These are phyloP conservation scores for Polychaeton citri DNA, from an alignment of 2,329 filamentous ascomycete species.

Conservation along the genomic window DNA sequence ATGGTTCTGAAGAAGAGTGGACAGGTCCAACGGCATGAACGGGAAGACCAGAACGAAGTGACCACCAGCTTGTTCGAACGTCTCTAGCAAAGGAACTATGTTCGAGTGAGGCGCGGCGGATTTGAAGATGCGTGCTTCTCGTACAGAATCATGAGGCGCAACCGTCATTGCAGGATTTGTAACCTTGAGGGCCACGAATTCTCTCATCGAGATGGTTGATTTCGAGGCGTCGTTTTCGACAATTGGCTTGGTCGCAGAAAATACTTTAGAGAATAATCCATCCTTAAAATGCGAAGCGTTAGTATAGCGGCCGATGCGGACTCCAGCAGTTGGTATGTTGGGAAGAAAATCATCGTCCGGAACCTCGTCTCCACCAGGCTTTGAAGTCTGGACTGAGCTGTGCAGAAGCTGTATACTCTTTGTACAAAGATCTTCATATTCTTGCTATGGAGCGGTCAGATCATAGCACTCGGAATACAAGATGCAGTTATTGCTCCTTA, in stretches of 20 bases:
- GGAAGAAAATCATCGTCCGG: constrained; percentile 17
- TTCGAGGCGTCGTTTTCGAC: constrained; percentile 12
- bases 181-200: constrained; percentile 64
- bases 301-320: constrained; percentile 41
- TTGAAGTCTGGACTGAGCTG: constrained; percentile 10
- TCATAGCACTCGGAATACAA: constrained; percentile 6
- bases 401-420: too few species aligned
- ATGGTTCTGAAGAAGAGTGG: constrained; percentile 42
- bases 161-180: constrained; percentile 60
- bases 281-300: constrained; percentile 44
- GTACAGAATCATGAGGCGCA: constrained; percentile 68
- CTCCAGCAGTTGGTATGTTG: constrained; percentile 22
- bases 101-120: constrained; percentile 39
- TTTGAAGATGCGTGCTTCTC: constrained; percentile 64
- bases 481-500: too few species aligned
- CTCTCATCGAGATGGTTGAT: constrained; percentile 2
- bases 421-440: constrained; percentile 31
- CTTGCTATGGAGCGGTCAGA: constrained; percentile 33
- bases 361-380: constrained; percentile 8
- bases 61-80: constrained; percentile 56
- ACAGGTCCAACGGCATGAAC: constrained; percentile 62
- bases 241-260: constrained; percentile 44
- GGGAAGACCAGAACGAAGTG: constrained; percentile 74
- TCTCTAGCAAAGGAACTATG: constrained; percentile 57
- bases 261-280: constrained; percentile 75